Percentiles rank a stretch among this genome's conserved stretches.
Evolutionary conservation across 1,284 basidiomycete species (phyloP).

Genomic region (Apiotrichum laibachii): DNA sequence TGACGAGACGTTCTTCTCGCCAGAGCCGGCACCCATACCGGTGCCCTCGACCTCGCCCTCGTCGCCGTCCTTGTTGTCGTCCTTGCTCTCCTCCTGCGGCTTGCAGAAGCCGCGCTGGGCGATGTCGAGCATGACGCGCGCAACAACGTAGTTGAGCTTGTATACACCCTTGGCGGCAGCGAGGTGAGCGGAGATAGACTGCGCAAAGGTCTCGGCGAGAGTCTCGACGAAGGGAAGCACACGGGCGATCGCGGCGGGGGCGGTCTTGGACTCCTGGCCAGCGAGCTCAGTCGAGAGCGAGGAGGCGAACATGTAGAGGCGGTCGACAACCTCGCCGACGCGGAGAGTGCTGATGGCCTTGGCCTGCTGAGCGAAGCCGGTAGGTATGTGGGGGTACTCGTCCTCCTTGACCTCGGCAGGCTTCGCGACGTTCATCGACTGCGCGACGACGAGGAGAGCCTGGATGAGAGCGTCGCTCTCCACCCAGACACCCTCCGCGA

Average conservation of each 20-base stretch:
- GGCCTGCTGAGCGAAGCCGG: constrained; percentile 30
- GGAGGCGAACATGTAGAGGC: constrained; percentile 31
- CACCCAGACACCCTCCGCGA: constrained; percentile 28
- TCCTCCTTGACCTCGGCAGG: constrained; percentile 31
- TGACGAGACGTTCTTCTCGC: constrained; percentile 81
- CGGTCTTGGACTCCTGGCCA: constrained; percentile 12
- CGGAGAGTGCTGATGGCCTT: constrained; percentile 34
- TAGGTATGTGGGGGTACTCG: constrained; percentile 38
- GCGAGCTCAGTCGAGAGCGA: constrained; percentile 16
- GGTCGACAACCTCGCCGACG: constrained; percentile 37
- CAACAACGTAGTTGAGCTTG: constrained; percentile 79
- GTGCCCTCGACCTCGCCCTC: constrained; percentile 63
- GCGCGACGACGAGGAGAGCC: constrained; percentile 62
- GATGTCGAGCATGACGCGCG: constrained; percentile 69
- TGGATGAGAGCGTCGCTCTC: constrained; percentile 58
- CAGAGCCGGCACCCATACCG: constrained; percentile 81
- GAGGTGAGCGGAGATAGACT: constrained; percentile 24
- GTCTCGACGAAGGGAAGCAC: constrained; percentile 54
- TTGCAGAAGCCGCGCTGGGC: constrained; percentile 89
- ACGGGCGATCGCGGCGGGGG: constrained; percentile 31
- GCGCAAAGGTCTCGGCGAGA: constrained; percentile 59
- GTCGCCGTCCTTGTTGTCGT: constrained; percentile 56
- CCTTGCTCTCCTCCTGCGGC: constrained; percentile 66
- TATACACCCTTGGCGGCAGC: constrained; percentile 66
- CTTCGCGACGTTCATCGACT: constrained; percentile 55